A percentile compares a stretch with the other conserved stretches of the same genome.
These are phyloP conservation scores for Penicillium antarcticum DNA, from an alignment of 495 filamentous ascomycete genomes.

Conservation along the genomic window DNA sequence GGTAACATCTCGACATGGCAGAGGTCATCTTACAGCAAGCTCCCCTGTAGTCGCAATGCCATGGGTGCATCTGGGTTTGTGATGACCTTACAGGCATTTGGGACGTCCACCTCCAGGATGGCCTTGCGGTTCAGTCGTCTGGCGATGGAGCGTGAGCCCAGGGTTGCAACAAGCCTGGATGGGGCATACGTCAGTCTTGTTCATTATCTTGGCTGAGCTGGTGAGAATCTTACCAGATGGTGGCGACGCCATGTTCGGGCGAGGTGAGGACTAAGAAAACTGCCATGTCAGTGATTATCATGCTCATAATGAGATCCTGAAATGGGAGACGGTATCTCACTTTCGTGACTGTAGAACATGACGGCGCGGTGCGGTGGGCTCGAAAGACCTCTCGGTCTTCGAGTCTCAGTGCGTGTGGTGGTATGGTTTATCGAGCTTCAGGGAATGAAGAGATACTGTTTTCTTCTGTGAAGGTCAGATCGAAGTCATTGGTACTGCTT, in stretches of 20 bases:
- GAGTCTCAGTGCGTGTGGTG: not conserved
- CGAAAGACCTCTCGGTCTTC: not conserved
- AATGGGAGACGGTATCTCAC: conserved; percentile 40
- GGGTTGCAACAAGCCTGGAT: conserved; percentile 83
- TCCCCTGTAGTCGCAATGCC: conserved; percentile 88
- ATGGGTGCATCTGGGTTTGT: conserved; percentile 81
- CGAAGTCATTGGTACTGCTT: no score
- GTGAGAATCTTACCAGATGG: conserved; percentile 65
- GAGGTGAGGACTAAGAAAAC: conserved; percentile 71
- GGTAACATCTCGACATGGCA: not conserved
- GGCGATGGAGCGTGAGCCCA: conserved; percentile 70
- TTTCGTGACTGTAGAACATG: conserved; percentile 95
- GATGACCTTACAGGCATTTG: conserved; percentile 83
- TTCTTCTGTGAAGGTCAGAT: not conserved
- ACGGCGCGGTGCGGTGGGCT: conserved; percentile 1
- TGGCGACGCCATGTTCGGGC: conserved; percentile 86
- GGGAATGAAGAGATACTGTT: not conserved
- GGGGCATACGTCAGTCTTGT: not conserved
- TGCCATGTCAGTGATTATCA: conserved; percentile 9
- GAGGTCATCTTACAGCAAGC: conserved; percentile 58
- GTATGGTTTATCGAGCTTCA: not conserved
- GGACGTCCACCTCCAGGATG: conserved; percentile 82
- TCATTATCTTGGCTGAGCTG: not conserved
- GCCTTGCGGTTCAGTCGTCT: conserved; percentile 80
- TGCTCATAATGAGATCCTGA: no score